Evolutionary conservation across 1,139 yeast species (phyloP), one percentile per base, ranked within the genome.

Genomic region (Zygoascus hellenicus): DNA sequence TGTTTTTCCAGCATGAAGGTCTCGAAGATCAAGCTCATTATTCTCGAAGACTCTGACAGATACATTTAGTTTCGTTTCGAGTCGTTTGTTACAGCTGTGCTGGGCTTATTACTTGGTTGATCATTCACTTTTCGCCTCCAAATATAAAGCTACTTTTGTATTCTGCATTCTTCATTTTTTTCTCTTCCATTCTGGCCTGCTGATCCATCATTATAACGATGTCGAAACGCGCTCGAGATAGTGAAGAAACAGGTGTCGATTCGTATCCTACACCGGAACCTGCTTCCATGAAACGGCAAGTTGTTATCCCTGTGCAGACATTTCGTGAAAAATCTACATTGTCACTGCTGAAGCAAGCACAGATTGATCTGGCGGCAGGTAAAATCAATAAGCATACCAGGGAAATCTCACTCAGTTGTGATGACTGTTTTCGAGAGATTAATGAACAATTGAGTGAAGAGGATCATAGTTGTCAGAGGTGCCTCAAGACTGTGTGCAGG

Each of bases 271-370:
- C 37, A 4, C 36, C 43, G 14, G 13, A 22, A 9, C 11, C 35
- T 2, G 5, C 29, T 7, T 36, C 43, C n/a, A 29, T 9, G 3
- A 40, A 40, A 19, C 39, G 39, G 2, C 30, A 17, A 14, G 29
- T 22, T 6, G 30, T 36, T 11, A 14, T 19, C 9, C 30, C 30
- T 11, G 39, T 36, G 13, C 39, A 36, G 14, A 22, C 39, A 19
- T 34, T 42, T 14, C 38, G 32, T 26, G 32, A 30, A 28, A 42
- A 42, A 6, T 35, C 39, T 17, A 50, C 55, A 5, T 38, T 52
- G 32, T 36, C 45, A 29, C 40, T 50, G 30, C 47, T 52, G 5
- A 37, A 41, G 33, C 49, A 50, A 14, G 55, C 55, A 9, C 55
- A 52, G 40, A 38, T 45, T 10, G 46, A 45, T 19, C 45, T 51